These are phyloP conservation scores for Erythrophleum fordii DNA, from an alignment of 306 rosid species.

Conservation along the genomic window DNA sequence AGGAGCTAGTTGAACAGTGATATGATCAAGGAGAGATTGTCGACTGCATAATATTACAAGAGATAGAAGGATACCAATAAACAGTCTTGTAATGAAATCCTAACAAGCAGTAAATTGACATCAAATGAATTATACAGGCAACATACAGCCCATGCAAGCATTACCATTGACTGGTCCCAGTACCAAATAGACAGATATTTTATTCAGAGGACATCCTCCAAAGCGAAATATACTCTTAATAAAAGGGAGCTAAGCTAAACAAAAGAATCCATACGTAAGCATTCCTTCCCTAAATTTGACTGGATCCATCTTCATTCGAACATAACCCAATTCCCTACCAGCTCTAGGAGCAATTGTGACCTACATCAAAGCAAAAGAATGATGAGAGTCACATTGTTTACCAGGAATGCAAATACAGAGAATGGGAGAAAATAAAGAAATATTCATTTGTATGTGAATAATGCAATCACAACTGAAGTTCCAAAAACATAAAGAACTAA, in stretches of 20 bases:
- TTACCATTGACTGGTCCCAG: slow-evolving; percentile 20
- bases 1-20: slow-evolving; percentile 94
- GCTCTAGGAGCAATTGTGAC: slow-evolving; percentile 99
- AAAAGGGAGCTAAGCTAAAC: slow-evolving; percentile 10
- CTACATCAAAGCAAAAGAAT: slow-evolving; percentile 54
- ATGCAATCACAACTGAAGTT: background rate
- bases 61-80: slow-evolving; percentile 23
- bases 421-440: background rate
- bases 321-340: slow-evolving; percentile 98
- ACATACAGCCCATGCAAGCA: slow-evolving; percentile 34
- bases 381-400: background rate
- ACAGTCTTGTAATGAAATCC: slow-evolving; percentile 11
- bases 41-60: slow-evolving; percentile 64
- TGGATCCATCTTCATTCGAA: slow-evolving; percentile 86
- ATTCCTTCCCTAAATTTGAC: slow-evolving; percentile 76
- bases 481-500: slow-evolving; percentile 15
- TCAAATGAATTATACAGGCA: slow-evolving; percentile 11
- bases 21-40: slow-evolving; percentile 89
- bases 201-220: slow-evolving; percentile 28
- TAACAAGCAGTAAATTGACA: slow-evolving; percentile 32
- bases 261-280: slow-evolving; percentile 75
- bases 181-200: slow-evolving; percentile 27
- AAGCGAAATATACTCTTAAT: slow-evolving; percentile 26
- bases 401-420: background rate
- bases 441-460: background rate